phyloP scores from a whole-genome alignment of 2,329 filamentous ascomycete species.

The Cordyceps fumosorosea region DNA sequence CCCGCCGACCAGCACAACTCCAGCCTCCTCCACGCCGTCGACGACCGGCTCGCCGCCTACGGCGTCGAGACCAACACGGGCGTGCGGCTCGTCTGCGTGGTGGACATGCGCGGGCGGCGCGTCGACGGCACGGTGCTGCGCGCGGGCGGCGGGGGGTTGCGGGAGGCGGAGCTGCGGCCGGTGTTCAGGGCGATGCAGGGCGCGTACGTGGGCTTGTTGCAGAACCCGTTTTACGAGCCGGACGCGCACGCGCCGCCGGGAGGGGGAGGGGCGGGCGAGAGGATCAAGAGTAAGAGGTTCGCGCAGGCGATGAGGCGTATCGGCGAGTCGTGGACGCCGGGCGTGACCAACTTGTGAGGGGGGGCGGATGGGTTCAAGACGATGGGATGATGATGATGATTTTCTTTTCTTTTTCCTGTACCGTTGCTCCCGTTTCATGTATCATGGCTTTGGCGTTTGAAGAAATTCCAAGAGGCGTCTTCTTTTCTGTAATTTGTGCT shows the following conservation, averaged over 20 bases:
- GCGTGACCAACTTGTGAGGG: conserved; percentile 52
- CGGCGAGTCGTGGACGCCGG: conserved; percentile 77
- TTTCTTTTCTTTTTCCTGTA: background rate
- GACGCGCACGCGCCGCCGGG: conserved; percentile 66
- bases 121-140: conserved; percentile 28
- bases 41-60: conserved; percentile 89
- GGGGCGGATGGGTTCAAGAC: background rate
- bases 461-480: background rate
- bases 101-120: conserved; percentile 77
- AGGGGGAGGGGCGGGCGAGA: conserved; percentile 54
- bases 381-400: too few species aligned
- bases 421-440: background rate
- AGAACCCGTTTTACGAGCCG: conserved; percentile 92
- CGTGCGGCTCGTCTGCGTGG: conserved; percentile 80
- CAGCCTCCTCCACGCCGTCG: conserved; percentile 84
- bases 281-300: conserved; percentile 78
- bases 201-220: conserved; percentile 81
- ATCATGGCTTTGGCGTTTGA: conserved; percentile 10
- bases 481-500: background rate
- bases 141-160: conserved; percentile 49
- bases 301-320: conserved; percentile 77
- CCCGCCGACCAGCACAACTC: conserved; percentile 55
- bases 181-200: conserved; percentile 88
- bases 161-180: conserved; percentile 81
- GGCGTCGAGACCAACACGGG: conserved; percentile 96